Conservation (phyloP, 306 rosid genomes). For the Dalbergia oliveri region DNA sequence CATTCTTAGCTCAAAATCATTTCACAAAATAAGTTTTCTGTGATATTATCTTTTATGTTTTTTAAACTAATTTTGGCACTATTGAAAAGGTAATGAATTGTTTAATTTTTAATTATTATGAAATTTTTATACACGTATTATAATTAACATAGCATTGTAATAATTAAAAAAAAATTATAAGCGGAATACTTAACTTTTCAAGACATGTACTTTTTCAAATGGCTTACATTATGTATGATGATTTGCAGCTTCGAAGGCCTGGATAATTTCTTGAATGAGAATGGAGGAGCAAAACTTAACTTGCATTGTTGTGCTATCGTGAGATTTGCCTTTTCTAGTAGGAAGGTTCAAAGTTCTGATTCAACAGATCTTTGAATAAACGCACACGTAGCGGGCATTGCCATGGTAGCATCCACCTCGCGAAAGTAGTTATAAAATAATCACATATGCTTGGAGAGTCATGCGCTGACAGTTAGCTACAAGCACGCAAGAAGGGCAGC, state of each 20-base stretch:
- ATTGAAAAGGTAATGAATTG: background rate
- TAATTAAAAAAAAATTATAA: too few species aligned
- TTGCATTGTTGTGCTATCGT: background rate
- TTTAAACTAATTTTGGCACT: background rate
- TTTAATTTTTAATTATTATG: background rate
- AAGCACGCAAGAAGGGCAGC: too few species aligned
- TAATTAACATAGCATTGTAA: too few species aligned
- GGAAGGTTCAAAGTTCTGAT: background rate
- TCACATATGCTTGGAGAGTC: too few species aligned
- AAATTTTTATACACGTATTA: too few species aligned
- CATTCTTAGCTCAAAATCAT: background rate
- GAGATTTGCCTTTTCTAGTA: background rate
- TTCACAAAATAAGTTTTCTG: too few species aligned
- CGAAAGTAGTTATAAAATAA: too few species aligned
- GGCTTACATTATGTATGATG: background rate
- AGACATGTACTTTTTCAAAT: conserved; percentile 6
- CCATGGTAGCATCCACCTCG: background rate
- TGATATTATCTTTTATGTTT: too few species aligned
- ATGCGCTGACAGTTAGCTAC: too few species aligned
- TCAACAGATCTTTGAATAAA: background rate
- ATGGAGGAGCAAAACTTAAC: conserved; percentile 12
- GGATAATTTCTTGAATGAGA: conserved; percentile 36
- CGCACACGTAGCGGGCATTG: background rate
- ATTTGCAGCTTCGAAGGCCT: conserved; percentile 44
- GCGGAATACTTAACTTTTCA: background rate